Base-by-base conservation (phyloP, 2,329 filamentous ascomycete genomes). In the Neophaeococcomyces aloes region DNA sequence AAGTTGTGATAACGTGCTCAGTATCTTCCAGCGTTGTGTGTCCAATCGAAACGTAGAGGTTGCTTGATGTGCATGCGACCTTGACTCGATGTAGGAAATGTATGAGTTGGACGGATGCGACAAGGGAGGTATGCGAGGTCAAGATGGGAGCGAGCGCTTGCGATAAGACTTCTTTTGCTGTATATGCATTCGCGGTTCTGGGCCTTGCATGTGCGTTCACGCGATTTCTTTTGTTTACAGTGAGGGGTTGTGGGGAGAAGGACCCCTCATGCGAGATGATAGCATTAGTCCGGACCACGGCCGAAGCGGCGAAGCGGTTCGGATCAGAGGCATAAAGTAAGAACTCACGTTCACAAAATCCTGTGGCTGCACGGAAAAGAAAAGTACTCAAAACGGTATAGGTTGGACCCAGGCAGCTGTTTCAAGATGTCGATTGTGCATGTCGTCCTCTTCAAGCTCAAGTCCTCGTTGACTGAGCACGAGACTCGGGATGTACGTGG, bases 401-500 rank as follows among this genome's bases (percentile, higher is more conserved):
- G 17, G 21, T 27, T 27, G 18, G 19, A 3, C 21, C 19, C 7
- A 21, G 13, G 38, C 7, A 19, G 8, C 4, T 14, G 31, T 11
- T 5, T 35, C 49, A 64, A 51, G 15, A 83, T 83, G 79, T 57
- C 76, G 0, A 69, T 84, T 52, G 66, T 75, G n/a, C 81, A 85
- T 57, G 71, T 84, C 39, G 79, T 85, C 2, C 65, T 83, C 19
- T 80, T 84, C 54, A 69, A 76, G 48, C 82, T 82, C 66, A 79
- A 79, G 56, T 59, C 73, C 0, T 63, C 65, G 1, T 59, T 67
- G 1, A 64, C 65, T 1, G 52, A 66, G 1, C 68, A 70, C 13
- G 65, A 72, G 25, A 64, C 82, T 6, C 65, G 74, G 52, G 69
- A 75, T 53, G 81, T 81, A 62, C 35, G 69, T 62, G 14, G 35